Conservation (phyloP, 2,329 filamentous ascomycete species). For the Colletotrichum sublineola region DNA sequence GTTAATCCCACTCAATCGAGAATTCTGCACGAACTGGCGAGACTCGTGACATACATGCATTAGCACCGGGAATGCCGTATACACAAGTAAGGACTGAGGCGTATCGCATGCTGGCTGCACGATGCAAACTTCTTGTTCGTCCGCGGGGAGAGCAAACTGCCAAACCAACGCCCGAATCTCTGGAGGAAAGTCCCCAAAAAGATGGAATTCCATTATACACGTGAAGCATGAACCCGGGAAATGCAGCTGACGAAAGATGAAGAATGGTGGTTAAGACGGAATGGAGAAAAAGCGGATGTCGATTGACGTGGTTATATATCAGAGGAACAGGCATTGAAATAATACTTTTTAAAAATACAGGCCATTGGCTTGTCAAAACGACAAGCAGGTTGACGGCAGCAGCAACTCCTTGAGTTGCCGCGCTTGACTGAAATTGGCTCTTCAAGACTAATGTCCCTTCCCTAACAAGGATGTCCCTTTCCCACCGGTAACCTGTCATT, state of each 20-base stretch:
- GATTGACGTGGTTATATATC: not conserved
- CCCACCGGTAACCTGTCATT: constrained; percentile 9
- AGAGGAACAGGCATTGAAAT: not conserved
- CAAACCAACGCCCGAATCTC: constrained; percentile 9
- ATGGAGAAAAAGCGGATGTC: not conserved
- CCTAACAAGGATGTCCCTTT: constrained; percentile 24
- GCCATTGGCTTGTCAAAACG: not conserved
- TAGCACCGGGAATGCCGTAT: constrained; percentile 21
- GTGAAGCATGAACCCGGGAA: not conserved
- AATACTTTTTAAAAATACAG: not conserved
- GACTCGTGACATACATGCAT: constrained; percentile 30
- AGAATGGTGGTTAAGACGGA: not conserved
- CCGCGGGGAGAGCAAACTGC: constrained; percentile 13
- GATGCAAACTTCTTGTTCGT: constrained; percentile 26
- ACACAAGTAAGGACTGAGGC: constrained; percentile 13
- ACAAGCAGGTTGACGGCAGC: constrained; percentile 2
- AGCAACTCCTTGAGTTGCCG: not conserved
- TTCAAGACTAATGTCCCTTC: constrained; percentile 1
- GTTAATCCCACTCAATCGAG: constrained; percentile 3
- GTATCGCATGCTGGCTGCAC: constrained; percentile 7
- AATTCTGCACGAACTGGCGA: constrained; percentile 14
- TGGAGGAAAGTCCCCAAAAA: constrained; percentile 6
- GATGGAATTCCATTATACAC: not conserved
- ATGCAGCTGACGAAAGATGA: not conserved
- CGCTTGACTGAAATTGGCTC: not conserved